phyloP scores from a whole-genome alignment of 2,329 filamentous ascomycete genomes.

The Curvularia verruculosa region DNA sequence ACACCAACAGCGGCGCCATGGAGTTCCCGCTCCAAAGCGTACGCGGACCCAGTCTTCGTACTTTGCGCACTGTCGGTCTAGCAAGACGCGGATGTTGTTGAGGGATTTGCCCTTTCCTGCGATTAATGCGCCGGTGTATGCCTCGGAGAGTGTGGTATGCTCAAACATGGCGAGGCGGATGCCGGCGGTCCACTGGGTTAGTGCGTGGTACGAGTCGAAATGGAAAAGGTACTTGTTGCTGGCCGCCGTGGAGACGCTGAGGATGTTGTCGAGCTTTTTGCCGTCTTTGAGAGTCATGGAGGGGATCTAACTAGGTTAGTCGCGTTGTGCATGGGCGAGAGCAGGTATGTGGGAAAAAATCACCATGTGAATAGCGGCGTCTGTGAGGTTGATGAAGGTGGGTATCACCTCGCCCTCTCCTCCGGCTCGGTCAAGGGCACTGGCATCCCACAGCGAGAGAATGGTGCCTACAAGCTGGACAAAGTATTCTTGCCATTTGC shows the following conservation, averaged over 20 bases:
- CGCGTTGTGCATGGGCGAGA: background rate
- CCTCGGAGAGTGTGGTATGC: conserved; percentile 89
- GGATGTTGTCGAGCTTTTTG: conserved; percentile 87
- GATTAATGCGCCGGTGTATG: conserved; percentile 93
- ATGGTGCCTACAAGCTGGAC: conserved; percentile 95
- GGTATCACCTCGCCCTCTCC: conserved; percentile 84
- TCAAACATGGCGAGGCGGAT: conserved; percentile 95
- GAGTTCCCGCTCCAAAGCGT: conserved; percentile 91
- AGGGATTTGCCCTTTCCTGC: conserved; percentile 89
- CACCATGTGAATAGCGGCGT: conserved; percentile 99
- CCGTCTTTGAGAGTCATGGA: conserved; percentile 86
- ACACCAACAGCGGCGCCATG: conserved; percentile 97
- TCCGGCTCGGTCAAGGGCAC: conserved; percentile 85
- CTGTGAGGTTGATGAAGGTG: conserved; percentile 94
- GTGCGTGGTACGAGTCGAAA: conserved; percentile 91
- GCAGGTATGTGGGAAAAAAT: conserved; percentile 14
- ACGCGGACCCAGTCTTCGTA: conserved; percentile 95
- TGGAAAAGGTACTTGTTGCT: conserved; percentile 95
- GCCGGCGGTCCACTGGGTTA: conserved; percentile 94
- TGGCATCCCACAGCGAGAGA: conserved; percentile 92
- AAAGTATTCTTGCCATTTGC: conserved; percentile 96
- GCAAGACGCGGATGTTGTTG: conserved; percentile 88
- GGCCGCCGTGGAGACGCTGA: conserved; percentile 93
- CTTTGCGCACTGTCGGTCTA: conserved; percentile 78
- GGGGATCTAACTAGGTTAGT: conserved; percentile 54